Base-by-base conservation (phyloP, 768 basidiomycete species). In the Dentipellis fragilis region DNA sequence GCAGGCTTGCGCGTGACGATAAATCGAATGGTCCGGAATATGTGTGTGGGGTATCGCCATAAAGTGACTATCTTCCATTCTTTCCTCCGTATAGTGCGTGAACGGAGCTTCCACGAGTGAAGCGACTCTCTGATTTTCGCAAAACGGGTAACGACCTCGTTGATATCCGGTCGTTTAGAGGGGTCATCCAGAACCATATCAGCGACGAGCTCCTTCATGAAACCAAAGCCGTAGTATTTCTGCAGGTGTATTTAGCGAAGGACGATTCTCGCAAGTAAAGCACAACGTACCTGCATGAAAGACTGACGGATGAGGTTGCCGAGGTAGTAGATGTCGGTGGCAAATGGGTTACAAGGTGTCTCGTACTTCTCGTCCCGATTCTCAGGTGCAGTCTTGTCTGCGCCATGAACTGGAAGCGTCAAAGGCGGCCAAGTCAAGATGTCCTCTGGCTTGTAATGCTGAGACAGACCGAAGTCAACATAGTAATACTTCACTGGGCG, bases 161-260 rank as follows among this genome's bases (percentile, higher is more conserved):
- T n/a, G n/a, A n/a, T n/a, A n/a, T n/a, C n/a, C n/a, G n/a, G n/a
- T n/a, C n/a, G n/a, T n/a, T n/a, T n/a, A 3, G 50, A 29, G 0
- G 70, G 70, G 42, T 67, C 63, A 0, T 53, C 54, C 4, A 55
- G 59, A 0, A 61, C 59, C 69, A 71, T 71, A 3, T 58, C 55
- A 3, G 46, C 38, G 7, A 70, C 51, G 3, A 71, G 57, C 14
- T 60, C 54, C 38, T 47, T 14, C 62, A 70, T 52, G 57, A 69
- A 68, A 3, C 62, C 64, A 14, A 66, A 40, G 22, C 62, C 62
- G 36, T 50, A 14, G 40, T 55, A 60, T 45, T 53, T 58, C 68
- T 69, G 51, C n/a, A n/a, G 22, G 19, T 21, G 4, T 52, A 52
- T 8, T 29, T 38, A 29, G 16, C n/a, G 53, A 3, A 2, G 17